Evolutionary conservation across 495 filamentous ascomycete genomes (phyloP), one percentile per base, ranked within the genome.

Genomic region (Entonaema liquescens): DNA sequence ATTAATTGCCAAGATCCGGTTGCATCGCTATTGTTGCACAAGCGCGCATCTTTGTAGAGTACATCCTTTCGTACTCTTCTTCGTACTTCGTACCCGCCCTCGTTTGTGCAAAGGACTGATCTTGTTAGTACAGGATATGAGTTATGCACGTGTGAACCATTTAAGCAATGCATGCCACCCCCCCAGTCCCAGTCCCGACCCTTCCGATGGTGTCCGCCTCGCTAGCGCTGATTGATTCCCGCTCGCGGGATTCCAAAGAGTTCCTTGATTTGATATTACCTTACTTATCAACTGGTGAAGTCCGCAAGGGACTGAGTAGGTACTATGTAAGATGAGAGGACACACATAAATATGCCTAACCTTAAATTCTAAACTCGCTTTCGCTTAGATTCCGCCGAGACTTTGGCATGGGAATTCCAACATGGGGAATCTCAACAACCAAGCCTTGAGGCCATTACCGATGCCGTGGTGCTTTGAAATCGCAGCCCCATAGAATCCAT

Each of bases 11-110:
- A 72, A 72, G 64, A 40, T 28, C 50, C 49, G 65, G 49, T 59
- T 72, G 70, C 64, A 67, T 72, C 55, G 26, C n/a, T 40, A 35
- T 55, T 33, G 69, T 62, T 40, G 42, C 64, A 67, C 63, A 71
- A 67, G 40, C 52, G 63, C 62, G 68, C 57, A 56, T 25, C 42
- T 21, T 21, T 29, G 15, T 21, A 52, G 29, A 26, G 55, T 59
- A 66, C 36, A 19, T 56, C 19, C 1, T 35, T 6, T 56, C 63
- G 63, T 59, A 66, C 56, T 59, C 5, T 44, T 28, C 36, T 53
- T 64, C 44, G 42, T 8, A 61, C 13, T 13, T 59, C 54, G 66
- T 59, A 64, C 59, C 5, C 7, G 12, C 25, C 9, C 21, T 62
- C 49, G 49, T n/a, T 50, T 54, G 47, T 67, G 17, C 26, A 68